Conservation (phyloP, 805 yeast species). For the Starmerella davenportii region DNA sequence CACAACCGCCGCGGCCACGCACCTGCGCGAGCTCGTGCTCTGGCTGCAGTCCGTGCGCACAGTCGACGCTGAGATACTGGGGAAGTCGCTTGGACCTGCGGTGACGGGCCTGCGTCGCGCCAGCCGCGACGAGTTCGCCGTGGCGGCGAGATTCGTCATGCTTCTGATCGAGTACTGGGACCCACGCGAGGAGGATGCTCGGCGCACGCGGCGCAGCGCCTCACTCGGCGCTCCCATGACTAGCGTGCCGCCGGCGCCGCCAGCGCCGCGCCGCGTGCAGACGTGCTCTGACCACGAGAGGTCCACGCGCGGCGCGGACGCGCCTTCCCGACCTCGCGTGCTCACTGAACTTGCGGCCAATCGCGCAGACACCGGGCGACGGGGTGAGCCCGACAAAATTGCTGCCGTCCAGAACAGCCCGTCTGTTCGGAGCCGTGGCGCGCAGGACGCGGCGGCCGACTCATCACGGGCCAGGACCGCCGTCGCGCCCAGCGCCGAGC, state of each 20-base stretch:
- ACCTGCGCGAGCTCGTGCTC: constrained; percentile 1
- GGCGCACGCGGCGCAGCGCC: background rate
- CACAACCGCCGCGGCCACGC: constrained; percentile 3
- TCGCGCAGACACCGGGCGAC: no score
- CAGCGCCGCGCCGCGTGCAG: background rate
- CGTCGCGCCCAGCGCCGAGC: background rate
- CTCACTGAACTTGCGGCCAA: no score
- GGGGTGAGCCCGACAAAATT: background rate
- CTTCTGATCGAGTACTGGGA: constrained; percentile 32
- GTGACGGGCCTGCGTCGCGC: constrained; percentile 35
- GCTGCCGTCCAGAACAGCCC: background rate
- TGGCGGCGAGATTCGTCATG: constrained; percentile 37
- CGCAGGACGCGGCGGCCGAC: background rate
- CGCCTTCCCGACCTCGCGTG: background rate
- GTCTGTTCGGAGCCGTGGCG: background rate
- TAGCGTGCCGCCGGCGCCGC: background rate
- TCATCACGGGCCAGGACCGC: background rate
- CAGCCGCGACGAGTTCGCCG: constrained; percentile 31
- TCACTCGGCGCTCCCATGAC: background rate
- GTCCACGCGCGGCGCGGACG: background rate
- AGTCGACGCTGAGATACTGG: constrained; percentile 14
- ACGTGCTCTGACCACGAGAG: background rate
- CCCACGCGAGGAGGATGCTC: background rate
- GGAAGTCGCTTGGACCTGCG: constrained; percentile 36
- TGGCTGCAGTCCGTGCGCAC: background rate